Evolutionary conservation across 495 filamentous ascomycete species (phyloP).

Genomic region (Podospora appendiculata): DNA sequence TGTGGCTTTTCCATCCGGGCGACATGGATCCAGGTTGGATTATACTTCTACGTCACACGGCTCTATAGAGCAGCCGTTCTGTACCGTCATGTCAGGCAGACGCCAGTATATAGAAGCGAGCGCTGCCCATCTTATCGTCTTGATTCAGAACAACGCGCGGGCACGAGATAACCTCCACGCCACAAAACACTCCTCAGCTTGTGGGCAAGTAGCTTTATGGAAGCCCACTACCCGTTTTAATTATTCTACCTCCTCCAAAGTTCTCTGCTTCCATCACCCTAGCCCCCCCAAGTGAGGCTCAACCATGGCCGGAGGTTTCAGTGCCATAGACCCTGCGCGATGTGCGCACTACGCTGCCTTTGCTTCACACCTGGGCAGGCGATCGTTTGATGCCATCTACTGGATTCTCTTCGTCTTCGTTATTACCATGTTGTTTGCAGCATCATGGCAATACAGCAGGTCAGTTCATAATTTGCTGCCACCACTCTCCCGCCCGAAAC

Average conservation of each 20-base stretch:
- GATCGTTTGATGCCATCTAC: conserved; percentile 37
- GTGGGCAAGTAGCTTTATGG: too few relatives aligned
- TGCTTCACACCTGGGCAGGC: conserved; percentile 27
- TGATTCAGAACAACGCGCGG: too few relatives aligned
- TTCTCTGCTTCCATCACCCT: background rate
- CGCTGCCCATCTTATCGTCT: too few relatives aligned
- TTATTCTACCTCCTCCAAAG: background rate
- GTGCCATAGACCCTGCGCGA: conserved; percentile 17
- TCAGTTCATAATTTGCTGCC: conserved; percentile 13
- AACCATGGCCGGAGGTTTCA: conserved; percentile 30
- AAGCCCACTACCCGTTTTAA: too few relatives aligned
- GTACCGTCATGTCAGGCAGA: background rate
- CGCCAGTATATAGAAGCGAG: background rate
- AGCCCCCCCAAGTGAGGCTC: background rate
- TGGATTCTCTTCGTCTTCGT: conserved; percentile 37
- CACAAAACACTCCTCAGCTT: too few relatives aligned
- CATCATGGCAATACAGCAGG: conserved; percentile 35
- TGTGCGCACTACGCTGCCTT: conserved; percentile 41
- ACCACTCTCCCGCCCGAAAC: too few relatives aligned
- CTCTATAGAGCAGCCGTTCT: background rate
- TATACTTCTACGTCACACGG: conserved; percentile 10
- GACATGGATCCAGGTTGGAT: conserved; percentile 3
- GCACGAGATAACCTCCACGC: too few relatives aligned
- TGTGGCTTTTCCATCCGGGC: conserved; percentile 1
- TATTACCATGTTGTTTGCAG: conserved; percentile 28